Evolutionary conservation across 805 yeast genomes (phyloP).

Genomic region (Lipomyces mesembrius): DNA sequence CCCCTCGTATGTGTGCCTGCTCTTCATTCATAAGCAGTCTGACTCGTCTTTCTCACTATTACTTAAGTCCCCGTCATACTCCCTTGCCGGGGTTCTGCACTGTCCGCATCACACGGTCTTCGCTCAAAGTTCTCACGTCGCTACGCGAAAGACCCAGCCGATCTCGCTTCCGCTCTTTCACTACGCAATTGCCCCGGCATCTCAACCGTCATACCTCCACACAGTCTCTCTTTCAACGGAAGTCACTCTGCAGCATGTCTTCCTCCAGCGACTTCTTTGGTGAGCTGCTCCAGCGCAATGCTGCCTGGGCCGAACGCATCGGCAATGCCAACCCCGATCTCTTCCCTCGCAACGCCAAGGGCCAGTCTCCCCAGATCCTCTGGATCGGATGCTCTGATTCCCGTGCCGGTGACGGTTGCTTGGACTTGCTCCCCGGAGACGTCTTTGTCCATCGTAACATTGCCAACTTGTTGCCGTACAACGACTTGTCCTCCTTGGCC

Average conservation of each 20-base stretch:
- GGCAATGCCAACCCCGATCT: constrained; percentile 59
- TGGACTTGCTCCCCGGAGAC: constrained; percentile 87
- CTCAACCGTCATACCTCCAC: background rate
- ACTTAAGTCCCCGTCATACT: background rate
- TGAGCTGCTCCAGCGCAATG: constrained; percentile 48
- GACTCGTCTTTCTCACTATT: background rate
- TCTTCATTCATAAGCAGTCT: too few species aligned
- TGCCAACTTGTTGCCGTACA: constrained; percentile 71
- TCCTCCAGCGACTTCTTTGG: constrained; percentile 15
- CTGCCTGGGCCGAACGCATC: constrained; percentile 53
- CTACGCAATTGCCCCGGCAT: background rate
- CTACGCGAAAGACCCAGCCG: background rate
- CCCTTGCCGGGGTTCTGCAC: background rate
- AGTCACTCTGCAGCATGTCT: background rate
- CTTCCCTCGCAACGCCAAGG: constrained; percentile 69
- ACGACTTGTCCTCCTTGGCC: constrained; percentile 74
- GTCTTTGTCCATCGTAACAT: constrained; percentile 86
- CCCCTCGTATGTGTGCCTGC: too few species aligned
- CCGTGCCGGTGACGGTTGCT: constrained; percentile 78
- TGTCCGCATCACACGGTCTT: background rate
- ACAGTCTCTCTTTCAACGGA: background rate
- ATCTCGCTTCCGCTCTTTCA: background rate
- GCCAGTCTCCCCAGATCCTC: constrained; percentile 89
- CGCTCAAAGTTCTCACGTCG: background rate
- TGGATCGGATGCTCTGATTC: constrained; percentile 97